A percentile compares a stretch with the other conserved stretches of the same genome.
These are phyloP conservation scores for Myotisia sp. DNA, from an alignment of 2,329 filamentous ascomycete species.

Conservation along the genomic window DNA sequence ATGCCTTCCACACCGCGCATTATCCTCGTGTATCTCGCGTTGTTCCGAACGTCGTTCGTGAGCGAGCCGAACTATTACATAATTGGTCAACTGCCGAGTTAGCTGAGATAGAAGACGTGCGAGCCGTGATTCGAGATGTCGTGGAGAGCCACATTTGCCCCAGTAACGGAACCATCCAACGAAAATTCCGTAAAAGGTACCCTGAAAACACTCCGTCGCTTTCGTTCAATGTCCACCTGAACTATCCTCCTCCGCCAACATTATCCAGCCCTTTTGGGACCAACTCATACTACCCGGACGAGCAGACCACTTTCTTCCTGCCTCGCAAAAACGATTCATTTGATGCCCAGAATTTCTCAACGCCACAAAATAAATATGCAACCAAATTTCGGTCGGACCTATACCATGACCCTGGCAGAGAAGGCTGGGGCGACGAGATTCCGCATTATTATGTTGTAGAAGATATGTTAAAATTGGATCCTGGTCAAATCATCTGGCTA, in stretches of 20 bases:
- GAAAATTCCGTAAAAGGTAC: conserved; percentile 44
- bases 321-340: conserved; percentile 5
- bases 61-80: conserved; percentile 43
- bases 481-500: conserved; percentile 44
- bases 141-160: conserved; percentile 46
- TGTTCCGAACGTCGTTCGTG: conserved; percentile 32
- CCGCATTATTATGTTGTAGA: conserved; percentile 50
- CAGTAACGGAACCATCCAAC: conserved; percentile 45
- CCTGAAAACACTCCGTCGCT: conserved; percentile 37
- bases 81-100: conserved; percentile 44
- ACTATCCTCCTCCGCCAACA: conserved; percentile 29
- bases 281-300: neutral
- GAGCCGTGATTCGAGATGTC: conserved; percentile 41
- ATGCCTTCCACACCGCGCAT: conserved; percentile 42
- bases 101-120: conserved; percentile 46
- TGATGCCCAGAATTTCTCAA: conserved; percentile 4
- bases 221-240: conserved; percentile 40
- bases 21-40: conserved; percentile 39
- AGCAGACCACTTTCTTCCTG: conserved; percentile 2
- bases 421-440: conserved; percentile 52
- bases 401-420: conserved; percentile 40
- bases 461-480: conserved; percentile 50
- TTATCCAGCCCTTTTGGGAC: conserved; percentile 15
- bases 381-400: conserved; percentile 35
- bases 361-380: conserved; percentile 24